Percentiles rank a stretch among this genome's conserved stretches.
Evolutionary conservation across 2,329 filamentous ascomycete genomes (phyloP).

Genomic region (Arachnomyces sp.): DNA sequence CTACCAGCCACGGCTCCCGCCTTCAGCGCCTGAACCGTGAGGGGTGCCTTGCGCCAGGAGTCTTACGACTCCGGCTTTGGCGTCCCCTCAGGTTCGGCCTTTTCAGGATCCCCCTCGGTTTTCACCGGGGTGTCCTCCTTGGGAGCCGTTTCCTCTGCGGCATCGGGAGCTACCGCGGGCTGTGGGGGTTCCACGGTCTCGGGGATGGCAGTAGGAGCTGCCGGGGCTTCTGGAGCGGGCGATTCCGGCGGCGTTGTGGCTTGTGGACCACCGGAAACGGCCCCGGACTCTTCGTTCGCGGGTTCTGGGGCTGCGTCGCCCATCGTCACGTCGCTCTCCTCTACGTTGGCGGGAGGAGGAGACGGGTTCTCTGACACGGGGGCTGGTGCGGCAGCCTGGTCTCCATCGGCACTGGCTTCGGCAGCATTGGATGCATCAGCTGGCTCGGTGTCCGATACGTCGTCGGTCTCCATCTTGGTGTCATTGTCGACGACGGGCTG

Average conservation of each 20-base stretch:
- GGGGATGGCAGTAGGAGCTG: slow-evolving; percentile 1
- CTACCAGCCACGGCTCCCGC: too few species aligned
- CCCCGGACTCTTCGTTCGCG: slow-evolving; percentile 6
- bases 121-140: slow-evolving; percentile 17
- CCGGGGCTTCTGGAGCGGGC: slow-evolving; percentile 11
- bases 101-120: slow-evolving; percentile 18
- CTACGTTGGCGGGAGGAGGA: slow-evolving; percentile 15
- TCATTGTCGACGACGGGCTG: slow-evolving; percentile 18
- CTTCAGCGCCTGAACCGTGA: too few species aligned
- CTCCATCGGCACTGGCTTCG: slow-evolving; percentile 23
- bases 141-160: slow-evolving; percentile 11
- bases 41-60: too few species aligned
- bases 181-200: slow-evolving; percentile 13
- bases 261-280: neutral
- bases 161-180: slow-evolving; percentile 8
- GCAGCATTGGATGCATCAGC: neutral
- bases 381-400: slow-evolving; percentile 22
- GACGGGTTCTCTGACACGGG: slow-evolving; percentile 25
- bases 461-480: slow-evolving; percentile 21
- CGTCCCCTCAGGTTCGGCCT: slow-evolving; percentile 21
- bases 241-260: slow-evolving; percentile 16
- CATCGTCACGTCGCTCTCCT: slow-evolving; percentile 34
- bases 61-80: slow-evolving; percentile 15
- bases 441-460: slow-evolving; percentile 24
- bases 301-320: slow-evolving; percentile 26